Conservation (phyloP, 2,329 filamentous ascomycete species). For the Cercospora sesami region DNA sequence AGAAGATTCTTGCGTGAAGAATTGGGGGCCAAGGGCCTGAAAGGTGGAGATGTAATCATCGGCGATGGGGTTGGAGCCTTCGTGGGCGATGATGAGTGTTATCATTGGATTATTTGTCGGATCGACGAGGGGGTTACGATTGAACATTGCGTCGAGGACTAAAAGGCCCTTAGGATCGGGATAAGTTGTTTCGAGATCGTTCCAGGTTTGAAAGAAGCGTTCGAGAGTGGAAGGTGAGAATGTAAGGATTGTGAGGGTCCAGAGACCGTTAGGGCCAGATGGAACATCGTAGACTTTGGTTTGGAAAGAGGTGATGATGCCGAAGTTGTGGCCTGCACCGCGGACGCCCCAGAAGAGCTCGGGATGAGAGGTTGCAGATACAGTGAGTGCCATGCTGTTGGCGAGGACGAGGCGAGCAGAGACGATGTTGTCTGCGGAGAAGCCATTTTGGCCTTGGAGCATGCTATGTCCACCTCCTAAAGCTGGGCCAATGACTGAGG, state of each 20-base stretch:
- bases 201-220: conserved; percentile 3
- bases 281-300: not conserved
- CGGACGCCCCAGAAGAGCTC: conserved; percentile 54
- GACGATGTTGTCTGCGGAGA: conserved; percentile 54
- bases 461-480: conserved; percentile 30
- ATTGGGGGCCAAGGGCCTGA: not conserved
- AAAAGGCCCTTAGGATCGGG: not conserved
- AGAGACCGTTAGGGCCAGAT: not conserved
- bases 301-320: conserved; percentile 37
- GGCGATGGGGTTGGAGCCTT: not conserved
- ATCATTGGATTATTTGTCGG: not conserved
- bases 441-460: conserved; percentile 44
- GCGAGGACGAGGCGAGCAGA: conserved; percentile 45
- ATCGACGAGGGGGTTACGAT: not conserved
- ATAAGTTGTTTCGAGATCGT: not conserved
- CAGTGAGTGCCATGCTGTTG: conserved; percentile 41
- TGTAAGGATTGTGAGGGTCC: not conserved
- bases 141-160: conserved; percentile 1
- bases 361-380: conserved; percentile 47
- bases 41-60: conserved; percentile 1
- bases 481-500: conserved; percentile 16
- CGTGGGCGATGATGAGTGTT: conserved; percentile 2
- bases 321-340: conserved; percentile 51
- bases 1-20: not conserved
- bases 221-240: not conserved